Evolutionary conservation across 371 early-diverging fungal species (phyloP), one percentile per base, ranked within the genome.

Genomic region (Mortierella sp.): DNA sequence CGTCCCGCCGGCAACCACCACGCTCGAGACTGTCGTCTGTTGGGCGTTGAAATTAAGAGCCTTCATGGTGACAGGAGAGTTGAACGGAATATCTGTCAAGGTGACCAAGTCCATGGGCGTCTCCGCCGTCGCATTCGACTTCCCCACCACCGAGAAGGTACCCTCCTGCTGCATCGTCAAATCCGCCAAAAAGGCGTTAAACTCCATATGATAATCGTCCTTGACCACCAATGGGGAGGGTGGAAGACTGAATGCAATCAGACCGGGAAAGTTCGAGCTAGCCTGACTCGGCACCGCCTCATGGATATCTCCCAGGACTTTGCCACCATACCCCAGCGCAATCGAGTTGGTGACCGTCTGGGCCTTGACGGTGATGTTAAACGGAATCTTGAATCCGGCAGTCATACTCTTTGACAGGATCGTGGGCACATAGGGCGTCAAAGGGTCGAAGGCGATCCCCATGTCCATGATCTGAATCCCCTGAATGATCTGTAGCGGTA

Each of bases 61-160:
- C 43, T 83, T 77, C 29, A 91, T 79, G 29, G 73, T 45, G 1
- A 88, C 85, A 45, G 84, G 80, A 2, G 88, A 86, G 16, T 83
- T 77, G 70, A 91, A 88, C 14, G 87, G 81, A 31, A 91, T 84
- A 22, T 86, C 88, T 37, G 85, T 61, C 43, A 90, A 68, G 22
- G 71, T 78, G 39, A 91, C 79, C 34, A 81, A 55, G 44, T 90
- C 91, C 67, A 90, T 85, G 31, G 91, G 80, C 1, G 91, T 91
- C 16, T 64, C 43, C 1, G 85, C 86, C 37, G 80, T 77, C 41
- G 88, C 87, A 43, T 70, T 76, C 40, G 87, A 88, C 39, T 73
- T 73, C 19, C 90, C 90, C 13, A 68, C 37, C 16, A 89, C 85
- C 13, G 74, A 64, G 77, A 90, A 89, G 1, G 79, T 64, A 44